Base-by-base conservation (phyloP, 75 land plant genomes). In the Pinus tabuliformis region DNA sequence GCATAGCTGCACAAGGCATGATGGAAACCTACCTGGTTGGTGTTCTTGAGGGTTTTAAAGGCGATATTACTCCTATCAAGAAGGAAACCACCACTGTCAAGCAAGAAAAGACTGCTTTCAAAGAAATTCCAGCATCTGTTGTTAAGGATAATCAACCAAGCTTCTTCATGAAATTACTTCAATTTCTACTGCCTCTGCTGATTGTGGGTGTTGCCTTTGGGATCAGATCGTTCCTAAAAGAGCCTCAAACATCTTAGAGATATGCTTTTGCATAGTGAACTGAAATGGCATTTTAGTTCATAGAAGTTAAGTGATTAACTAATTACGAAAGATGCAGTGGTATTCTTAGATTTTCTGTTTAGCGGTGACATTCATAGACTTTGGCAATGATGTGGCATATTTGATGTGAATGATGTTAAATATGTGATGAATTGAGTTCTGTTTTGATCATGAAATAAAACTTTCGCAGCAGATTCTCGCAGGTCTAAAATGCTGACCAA, bases 71-170 rank as follows among this genome's bases (percentile, higher is more conserved):
- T 45, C 59, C 84, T 22, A 57, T 76, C n/a, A 80, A 85, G 58
- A 71, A 62, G 70, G 74, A 58, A 26, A 56, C 74, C 6, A 57
- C 68, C 15, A 37, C 59, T n/a, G 12, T 73, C n/a, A 80, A 80
- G 21, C 22, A 87, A 12, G 82, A 84, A 65, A 83, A 83, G 6
- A 74, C 82, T 59, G 75, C 58, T 61, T 60, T 72, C 56, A 81
- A 75, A 21, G 83, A 86, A 58, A 74, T 72, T 20, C 78, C 75
- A 62, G 81, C 85, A 54, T 18, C 86, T n/a, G 57, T 79, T 77
- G 75, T 84, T 57, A 81, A 81, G 30, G 81, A 81, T 49, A 79
- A 78, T 58, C 49, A 58, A n/a, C 33, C 83, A 11, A 52, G 80
- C n/a, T 71, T 70, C 20, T 6, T 72, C 37, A 68, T 70, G 58